phyloP scores from a whole-genome alignment of 2,329 filamentous ascomycete genomes.

The Trichophyton equinum region DNA sequence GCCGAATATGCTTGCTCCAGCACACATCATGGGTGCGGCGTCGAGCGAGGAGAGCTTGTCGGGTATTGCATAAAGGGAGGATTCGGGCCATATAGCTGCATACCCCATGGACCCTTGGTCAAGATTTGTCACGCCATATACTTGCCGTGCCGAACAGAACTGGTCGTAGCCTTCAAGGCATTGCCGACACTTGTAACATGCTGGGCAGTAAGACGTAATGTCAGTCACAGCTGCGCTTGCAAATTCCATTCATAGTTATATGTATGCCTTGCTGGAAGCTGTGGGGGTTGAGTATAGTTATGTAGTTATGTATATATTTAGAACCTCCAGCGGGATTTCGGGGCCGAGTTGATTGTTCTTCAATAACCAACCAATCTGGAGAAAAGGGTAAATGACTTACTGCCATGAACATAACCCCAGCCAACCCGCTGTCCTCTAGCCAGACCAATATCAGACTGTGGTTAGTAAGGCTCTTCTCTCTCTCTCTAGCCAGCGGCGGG shows the following conservation, averaged over 20 bases:
- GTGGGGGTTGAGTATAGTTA: background rate
- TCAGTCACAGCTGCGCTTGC: background rate
- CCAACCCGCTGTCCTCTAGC: constrained; percentile 29
- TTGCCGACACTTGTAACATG: constrained; percentile 21
- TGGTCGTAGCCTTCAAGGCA: constrained; percentile 17
- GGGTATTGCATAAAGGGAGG: constrained; percentile 32
- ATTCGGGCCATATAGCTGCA: constrained; percentile 29
- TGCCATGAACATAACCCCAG: constrained; percentile 29
- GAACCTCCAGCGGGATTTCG: background rate
- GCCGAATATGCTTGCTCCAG: constrained; percentile 41
- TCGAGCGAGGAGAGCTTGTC: constrained; percentile 34
- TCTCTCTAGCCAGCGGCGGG: too few relatives aligned
- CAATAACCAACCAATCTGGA: background rate
- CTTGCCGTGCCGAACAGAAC: constrained; percentile 22
- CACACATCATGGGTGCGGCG: constrained; percentile 37
- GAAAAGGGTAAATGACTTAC: background rate
- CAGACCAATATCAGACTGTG: background rate
- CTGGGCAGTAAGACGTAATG: background rate
- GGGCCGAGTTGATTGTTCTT: background rate
- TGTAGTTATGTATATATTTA: background rate
- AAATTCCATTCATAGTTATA: background rate
- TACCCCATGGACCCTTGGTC: constrained; percentile 29
- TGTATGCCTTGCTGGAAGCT: background rate
- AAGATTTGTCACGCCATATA: constrained; percentile 24
- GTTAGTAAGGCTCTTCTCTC: background rate